These are phyloP conservation scores for Nicotiana tabacum DNA, from an alignment of 257 asterid genomes.

Conservation along the genomic window DNA sequence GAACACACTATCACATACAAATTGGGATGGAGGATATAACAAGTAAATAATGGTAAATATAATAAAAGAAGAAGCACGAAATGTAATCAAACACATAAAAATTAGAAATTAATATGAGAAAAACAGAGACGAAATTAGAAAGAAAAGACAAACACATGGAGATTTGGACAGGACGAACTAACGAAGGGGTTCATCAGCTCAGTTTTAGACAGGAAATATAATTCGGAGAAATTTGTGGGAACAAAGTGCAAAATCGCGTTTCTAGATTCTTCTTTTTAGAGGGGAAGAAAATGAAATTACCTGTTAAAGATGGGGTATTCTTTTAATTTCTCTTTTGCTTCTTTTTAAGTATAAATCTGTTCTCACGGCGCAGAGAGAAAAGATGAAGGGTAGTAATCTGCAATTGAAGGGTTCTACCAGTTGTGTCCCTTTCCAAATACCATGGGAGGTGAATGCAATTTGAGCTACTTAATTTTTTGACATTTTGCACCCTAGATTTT, in stretches of 20 bases:
- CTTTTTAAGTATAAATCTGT: neutral
- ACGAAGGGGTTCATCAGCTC: too few relatives aligned
- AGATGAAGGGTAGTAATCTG: neutral
- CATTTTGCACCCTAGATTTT: neutral
- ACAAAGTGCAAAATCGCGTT: neutral
- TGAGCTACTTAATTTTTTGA: neutral
- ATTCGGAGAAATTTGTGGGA: conserved; percentile 8
- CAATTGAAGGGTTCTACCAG: neutral
- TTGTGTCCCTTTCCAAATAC: neutral
- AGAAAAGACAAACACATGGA: too few relatives aligned
- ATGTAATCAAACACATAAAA: too few relatives aligned
- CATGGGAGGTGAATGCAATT: neutral
- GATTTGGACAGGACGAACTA: too few relatives aligned
- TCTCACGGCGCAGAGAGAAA: neutral
- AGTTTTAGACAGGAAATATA: neutral
- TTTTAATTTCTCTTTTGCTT: neutral
- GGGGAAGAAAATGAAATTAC: conserved; percentile 6
- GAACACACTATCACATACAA: too few relatives aligned
- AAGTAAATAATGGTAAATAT: too few relatives aligned
- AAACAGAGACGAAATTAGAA: too few relatives aligned
- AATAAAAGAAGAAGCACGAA: too few relatives aligned
- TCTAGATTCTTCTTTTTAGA: neutral
- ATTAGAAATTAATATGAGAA: too few relatives aligned
- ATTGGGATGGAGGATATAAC: too few relatives aligned
- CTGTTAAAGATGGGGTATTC: conserved; percentile 1